phyloP scores from a whole-genome alignment of 371 early-diverging fungal genomes.

The Rhizomucor miehei region DNA sequence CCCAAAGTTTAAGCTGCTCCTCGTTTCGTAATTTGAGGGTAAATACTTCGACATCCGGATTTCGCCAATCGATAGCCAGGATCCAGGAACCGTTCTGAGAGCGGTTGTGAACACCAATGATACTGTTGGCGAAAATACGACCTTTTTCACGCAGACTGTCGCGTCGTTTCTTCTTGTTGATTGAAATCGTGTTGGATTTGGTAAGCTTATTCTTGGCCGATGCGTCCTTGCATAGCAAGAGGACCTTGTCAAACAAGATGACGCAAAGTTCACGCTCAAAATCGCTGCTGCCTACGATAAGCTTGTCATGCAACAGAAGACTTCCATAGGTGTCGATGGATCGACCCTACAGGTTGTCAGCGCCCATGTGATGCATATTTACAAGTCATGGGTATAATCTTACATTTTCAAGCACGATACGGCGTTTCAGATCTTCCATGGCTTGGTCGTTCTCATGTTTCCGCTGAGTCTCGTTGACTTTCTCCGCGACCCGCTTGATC shows the following conservation, averaged over 20 bases:
- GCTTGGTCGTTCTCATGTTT: slow-evolving; percentile 81
- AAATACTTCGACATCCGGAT: slow-evolving; percentile 76
- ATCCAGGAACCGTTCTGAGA: slow-evolving; percentile 38
- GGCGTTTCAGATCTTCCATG: slow-evolving; percentile 75
- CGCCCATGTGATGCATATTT: background rate
- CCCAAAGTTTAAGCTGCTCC: slow-evolving; percentile 91
- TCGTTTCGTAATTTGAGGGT: slow-evolving; percentile 82
- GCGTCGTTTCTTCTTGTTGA: slow-evolving; percentile 41
- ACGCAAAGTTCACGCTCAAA: slow-evolving; percentile 74
- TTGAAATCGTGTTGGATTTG: slow-evolving; percentile 42
- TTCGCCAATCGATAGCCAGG: slow-evolving; percentile 72
- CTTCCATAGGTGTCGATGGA: slow-evolving; percentile 68
- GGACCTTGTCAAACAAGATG: slow-evolving; percentile 84
- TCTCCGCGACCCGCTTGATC: slow-evolving; percentile 85
- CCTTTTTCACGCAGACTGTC: slow-evolving; percentile 74
- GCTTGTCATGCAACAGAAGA: slow-evolving; percentile 78
- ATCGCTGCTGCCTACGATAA: slow-evolving; percentile 72
- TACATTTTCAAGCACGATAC: slow-evolving; percentile 19
- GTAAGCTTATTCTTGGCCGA: slow-evolving; percentile 43
- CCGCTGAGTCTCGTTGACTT: slow-evolving; percentile 90
- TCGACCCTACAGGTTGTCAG: slow-evolving; percentile 9
- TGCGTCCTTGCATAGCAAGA: slow-evolving; percentile 80
- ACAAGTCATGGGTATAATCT: background rate
- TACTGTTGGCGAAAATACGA: slow-evolving; percentile 25
- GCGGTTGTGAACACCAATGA: slow-evolving; percentile 21